These are phyloP conservation scores for Lactarius deliciosus DNA, from an alignment of 768 basidiomycete species.

Conservation along the genomic window DNA sequence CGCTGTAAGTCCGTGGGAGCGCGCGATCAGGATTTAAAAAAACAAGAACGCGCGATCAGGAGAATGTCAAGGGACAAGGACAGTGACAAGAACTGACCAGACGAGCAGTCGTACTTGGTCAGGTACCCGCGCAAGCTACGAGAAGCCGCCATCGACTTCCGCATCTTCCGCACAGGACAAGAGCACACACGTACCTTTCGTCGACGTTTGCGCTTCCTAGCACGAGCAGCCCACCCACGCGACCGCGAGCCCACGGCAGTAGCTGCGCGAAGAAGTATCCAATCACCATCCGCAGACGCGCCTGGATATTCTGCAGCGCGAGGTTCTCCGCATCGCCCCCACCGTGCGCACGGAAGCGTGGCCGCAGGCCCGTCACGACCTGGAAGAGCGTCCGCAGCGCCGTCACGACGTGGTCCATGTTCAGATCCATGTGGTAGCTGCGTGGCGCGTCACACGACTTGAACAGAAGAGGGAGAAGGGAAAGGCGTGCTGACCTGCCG, in stretches of 20 bases:
- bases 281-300: constrained; percentile 90
- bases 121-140: constrained; percentile 88
- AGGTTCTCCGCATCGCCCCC: constrained; percentile 88
- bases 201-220: constrained; percentile 99
- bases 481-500: constrained; percentile 85
- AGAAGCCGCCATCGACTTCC: not conserved
- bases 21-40: constrained; percentile 11
- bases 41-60: constrained; percentile 22
- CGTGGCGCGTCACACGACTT: not conserved
- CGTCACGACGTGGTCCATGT: constrained; percentile 92
- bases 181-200: constrained; percentile 63
- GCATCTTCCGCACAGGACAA: not conserved
- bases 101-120: constrained; percentile 97
- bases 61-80: not conserved
- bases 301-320: constrained; percentile 97
- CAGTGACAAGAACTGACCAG: constrained; percentile 46
- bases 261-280: constrained; percentile 95
- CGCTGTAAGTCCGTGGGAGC: constrained; percentile 46
- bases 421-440: constrained; percentile 92
- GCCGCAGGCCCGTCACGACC: constrained; percentile 72
- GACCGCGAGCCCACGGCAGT: constrained; percentile 86
- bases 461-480: not conserved
- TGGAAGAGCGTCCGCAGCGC: constrained; percentile 81
- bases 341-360: constrained; percentile 83
- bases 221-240: constrained; percentile 82